Conservation (phyloP, 2,329 filamentous ascomycete genomes). For the Penicillium rolfsii region DNA sequence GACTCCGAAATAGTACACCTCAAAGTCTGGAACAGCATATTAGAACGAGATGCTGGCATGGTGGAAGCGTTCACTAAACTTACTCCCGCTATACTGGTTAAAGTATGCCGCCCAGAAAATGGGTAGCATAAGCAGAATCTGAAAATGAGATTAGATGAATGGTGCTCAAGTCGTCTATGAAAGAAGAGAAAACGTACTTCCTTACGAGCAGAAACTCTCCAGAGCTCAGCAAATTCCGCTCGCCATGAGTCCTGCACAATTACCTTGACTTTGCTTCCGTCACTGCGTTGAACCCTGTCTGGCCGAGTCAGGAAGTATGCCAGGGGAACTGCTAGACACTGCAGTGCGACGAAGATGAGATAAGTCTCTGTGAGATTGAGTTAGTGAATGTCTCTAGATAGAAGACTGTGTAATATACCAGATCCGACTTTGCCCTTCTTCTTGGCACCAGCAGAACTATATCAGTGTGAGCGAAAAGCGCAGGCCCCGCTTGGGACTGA, state of each 20-base stretch:
- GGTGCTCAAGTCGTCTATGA: background rate
- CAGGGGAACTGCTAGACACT: conserved; percentile 42
- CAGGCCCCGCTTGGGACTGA: background rate
- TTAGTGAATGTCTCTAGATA: background rate
- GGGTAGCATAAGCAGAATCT: conserved; percentile 48
- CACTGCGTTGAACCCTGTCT: conserved; percentile 48
- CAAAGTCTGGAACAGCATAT: conserved; percentile 46
- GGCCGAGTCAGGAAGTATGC: conserved; percentile 47
- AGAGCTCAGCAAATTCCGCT: conserved; percentile 46
- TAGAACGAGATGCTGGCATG: background rate
- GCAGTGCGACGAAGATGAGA: conserved; percentile 49
- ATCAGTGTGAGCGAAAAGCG: background rate
- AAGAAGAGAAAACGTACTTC: conserved; percentile 19
- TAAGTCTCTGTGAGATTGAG: conserved; percentile 38
- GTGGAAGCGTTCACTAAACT: background rate
- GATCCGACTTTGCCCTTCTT: conserved; percentile 32
- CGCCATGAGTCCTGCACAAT: conserved; percentile 43
- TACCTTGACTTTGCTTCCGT: conserved; percentile 47
- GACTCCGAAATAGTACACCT: conserved; percentile 54
- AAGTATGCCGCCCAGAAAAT: conserved; percentile 53
- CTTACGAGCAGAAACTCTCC: conserved; percentile 29
- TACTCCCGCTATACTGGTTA: conserved; percentile 49
- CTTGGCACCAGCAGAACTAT: conserved; percentile 21
- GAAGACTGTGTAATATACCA: conserved; percentile 17
- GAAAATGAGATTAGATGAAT: conserved; percentile 7